Conservation (phyloP, 352 stramenopile species). For the Globisporangium cylindrosporum region DNA sequence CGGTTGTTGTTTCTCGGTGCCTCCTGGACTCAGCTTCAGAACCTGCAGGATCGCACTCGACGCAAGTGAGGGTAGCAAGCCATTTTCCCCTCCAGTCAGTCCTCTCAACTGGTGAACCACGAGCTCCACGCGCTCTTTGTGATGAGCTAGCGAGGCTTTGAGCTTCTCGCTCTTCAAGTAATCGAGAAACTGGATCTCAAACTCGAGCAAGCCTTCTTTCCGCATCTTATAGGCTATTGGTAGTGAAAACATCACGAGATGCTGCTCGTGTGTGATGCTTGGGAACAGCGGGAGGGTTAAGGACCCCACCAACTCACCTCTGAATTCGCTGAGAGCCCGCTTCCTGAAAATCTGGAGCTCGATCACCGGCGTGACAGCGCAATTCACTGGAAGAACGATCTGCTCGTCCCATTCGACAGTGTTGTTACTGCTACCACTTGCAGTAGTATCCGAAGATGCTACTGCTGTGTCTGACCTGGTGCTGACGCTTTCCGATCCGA, state of each 20-base stretch:
- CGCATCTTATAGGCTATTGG: constrained; percentile 18
- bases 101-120: constrained; percentile 23
- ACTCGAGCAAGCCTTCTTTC: constrained; percentile 20
- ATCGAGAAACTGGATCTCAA: constrained; percentile 37
- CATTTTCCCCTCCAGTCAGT: neutral
- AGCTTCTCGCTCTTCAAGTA: constrained; percentile 2
- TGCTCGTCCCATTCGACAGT: constrained; percentile 39
- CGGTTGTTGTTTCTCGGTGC: too few species aligned
- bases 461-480: constrained; percentile 1
- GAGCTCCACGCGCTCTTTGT: constrained; percentile 20
- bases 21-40: neutral
- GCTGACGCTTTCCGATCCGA: neutral
- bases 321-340: neutral
- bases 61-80: neutral
- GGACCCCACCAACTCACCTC: constrained; percentile 20
- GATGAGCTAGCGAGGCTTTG: neutral
- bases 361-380: constrained; percentile 18
- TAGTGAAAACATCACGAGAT: constrained; percentile 31
- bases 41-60: constrained; percentile 8
- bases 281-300: constrained; percentile 31
- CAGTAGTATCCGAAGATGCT: neutral
- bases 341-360: constrained; percentile 23
- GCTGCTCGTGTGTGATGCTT: constrained; percentile 19
- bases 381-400: constrained; percentile 19
- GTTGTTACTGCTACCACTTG: neutral